Evolutionary conservation across 257 asterid genomes (phyloP), one percentile per base, ranked within the genome.

Genomic region (Agastache rugosa): DNA sequence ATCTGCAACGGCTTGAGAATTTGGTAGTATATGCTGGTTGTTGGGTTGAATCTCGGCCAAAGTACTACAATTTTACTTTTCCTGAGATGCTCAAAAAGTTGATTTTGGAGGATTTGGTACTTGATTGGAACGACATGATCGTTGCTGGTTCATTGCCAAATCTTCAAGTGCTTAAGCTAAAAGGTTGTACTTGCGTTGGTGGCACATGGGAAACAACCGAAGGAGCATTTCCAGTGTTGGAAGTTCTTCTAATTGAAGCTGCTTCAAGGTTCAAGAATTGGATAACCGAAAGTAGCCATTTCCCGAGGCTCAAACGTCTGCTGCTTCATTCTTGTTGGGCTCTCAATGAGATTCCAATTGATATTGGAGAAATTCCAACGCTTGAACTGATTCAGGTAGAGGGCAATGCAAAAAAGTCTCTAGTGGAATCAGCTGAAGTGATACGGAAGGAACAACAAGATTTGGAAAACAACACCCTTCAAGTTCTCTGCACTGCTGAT

Each of bases 151-250:
- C 41, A 5, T 39, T 70, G 42, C 75, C 75, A 16, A 51, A 67
- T 29, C 73, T 67, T 67, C 45, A 16, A 16, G 47, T 67, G 45
- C 73, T 67, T 17, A 67, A 69, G n/a, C 47, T 67, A 8, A 27
- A 23, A 27, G 5, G 6, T 14, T 48, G 8, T 11, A 14, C 44
- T 4, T 67, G 17, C 7, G 14, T 4, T 3, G 48, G 51, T 5
- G 5, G 16, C 16, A 48, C 39, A n/a, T 75, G 79, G 79, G 79
- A 75, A 41, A 65, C 68, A 1, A 5, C 10, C 0, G 68, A 72
- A 7, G 68, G 62, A 68, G 71, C 37, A 31, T 68, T 76, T 12
- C 56, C 47, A 8, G 29, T 16, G 23, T 31, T 76, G 56, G 17
- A 59, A 16, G 60, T 45, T 48, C 56, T 76, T 42, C 23, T 58